Conservation (phyloP, 2,329 filamentous ascomycete species). For the Graphium sp. region DNA sequence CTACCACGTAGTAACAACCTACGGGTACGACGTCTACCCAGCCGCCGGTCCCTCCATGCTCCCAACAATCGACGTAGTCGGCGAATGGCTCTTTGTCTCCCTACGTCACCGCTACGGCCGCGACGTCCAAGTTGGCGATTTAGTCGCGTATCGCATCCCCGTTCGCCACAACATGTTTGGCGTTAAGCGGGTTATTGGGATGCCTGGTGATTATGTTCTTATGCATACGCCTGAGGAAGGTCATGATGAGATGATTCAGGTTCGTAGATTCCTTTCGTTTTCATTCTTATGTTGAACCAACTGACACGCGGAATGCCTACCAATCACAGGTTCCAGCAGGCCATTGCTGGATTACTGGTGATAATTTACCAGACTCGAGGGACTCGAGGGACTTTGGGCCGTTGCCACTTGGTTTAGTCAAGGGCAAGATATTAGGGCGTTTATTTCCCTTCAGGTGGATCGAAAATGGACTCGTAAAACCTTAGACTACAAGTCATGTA, state of each 20-base stretch:
- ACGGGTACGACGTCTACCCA: constrained; percentile 42
- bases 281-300: constrained; percentile 1
- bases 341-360: constrained; percentile 81
- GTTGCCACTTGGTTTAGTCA: constrained; percentile 67
- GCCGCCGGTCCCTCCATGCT: constrained; percentile 74
- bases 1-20: constrained; percentile 35
- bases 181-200: constrained; percentile 64
- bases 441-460: constrained; percentile 36
- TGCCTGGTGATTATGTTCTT: constrained; percentile 63
- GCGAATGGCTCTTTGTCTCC: constrained; percentile 54
- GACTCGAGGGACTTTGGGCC: constrained; percentile 83
- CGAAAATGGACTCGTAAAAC: constrained; percentile 20
- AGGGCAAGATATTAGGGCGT: constrained; percentile 64
- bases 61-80: constrained; percentile 55
- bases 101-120: constrained; percentile 54
- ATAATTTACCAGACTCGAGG: constrained; percentile 69
- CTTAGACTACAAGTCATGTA: not conserved
- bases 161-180: constrained; percentile 37
- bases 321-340: constrained; percentile 76
- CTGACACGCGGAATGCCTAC: too few relatives aligned
- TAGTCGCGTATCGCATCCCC: constrained; percentile 67
- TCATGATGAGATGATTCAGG: constrained; percentile 46
- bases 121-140: constrained; percentile 55
- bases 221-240: constrained; percentile 39
- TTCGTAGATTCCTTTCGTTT: constrained; percentile 13